Conservation (phyloP, 2,329 filamentous ascomycete species). For the Cytospora piceae region DNA sequence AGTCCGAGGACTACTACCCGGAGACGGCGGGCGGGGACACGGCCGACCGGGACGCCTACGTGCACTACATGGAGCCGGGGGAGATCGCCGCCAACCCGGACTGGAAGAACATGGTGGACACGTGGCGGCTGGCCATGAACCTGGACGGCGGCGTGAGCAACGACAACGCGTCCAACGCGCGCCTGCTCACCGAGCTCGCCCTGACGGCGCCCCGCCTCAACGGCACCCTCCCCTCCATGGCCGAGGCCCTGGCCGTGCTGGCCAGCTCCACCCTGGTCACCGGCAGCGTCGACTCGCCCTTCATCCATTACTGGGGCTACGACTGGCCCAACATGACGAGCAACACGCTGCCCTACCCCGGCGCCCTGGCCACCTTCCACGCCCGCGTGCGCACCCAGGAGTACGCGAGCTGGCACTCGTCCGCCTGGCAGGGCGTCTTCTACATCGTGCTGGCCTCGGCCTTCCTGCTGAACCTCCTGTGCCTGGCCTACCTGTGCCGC, state of each 20-base stretch:
- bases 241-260: slow-evolving; percentile 74
- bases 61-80: slow-evolving; percentile 43
- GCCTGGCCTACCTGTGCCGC: slow-evolving; percentile 61
- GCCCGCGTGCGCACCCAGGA: slow-evolving; percentile 66
- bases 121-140: slow-evolving; percentile 60
- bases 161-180: slow-evolving; percentile 61
- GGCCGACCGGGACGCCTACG: slow-evolving; percentile 59
- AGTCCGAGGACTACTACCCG: slow-evolving; percentile 18
- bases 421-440: slow-evolving; percentile 67
- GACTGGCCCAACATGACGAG: slow-evolving; percentile 28
- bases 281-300: slow-evolving; percentile 62
- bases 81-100: slow-evolving; percentile 43
- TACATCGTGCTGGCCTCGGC: slow-evolving; percentile 67
- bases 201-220: slow-evolving; percentile 48
- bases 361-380: slow-evolving; percentile 61
- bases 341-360: slow-evolving; percentile 46
- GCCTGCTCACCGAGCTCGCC: slow-evolving; percentile 60
- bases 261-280: slow-evolving; percentile 68
- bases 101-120: slow-evolving; percentile 58
- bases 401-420: slow-evolving; percentile 69
- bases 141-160: slow-evolving; percentile 59
- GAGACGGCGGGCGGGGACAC: slow-evolving; percentile 8
- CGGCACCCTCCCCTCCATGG: slow-evolving; percentile 64
- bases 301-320: slow-evolving; percentile 60
- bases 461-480: slow-evolving; percentile 69